Base-by-base conservation (phyloP, 495 filamentous ascomycete species). In the Letharia columbiana region DNA sequence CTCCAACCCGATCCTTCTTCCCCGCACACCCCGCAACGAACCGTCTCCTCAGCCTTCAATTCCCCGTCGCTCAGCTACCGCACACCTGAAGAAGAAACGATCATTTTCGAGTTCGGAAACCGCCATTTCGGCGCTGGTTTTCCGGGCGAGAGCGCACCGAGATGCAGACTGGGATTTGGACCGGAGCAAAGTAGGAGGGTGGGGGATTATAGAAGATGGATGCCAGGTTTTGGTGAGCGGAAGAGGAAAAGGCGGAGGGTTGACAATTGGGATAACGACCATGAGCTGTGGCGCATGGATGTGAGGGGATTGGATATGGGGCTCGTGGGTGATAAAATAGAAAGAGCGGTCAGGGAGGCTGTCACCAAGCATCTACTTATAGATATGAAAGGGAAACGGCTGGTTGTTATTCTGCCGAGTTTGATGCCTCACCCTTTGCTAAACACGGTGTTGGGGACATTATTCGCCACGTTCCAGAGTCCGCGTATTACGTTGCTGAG, bases 221-320 rank as follows among this genome's bases (percentile, higher is more conserved):
- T 85, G 68, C 71, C 82, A 7, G 81, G 79, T 20, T 83, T 85
- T 64, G 78, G 79, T 12, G 72, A 77, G 35, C 77, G 77, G 77
- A 71, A 65, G 40, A 71, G 74, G 69, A 77, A 78, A 56, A 75
- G 78, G 47, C 73, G 76, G 70, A 70, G 60, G 72, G 76, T 47
- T 31, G 75, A 82, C n/a, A 76, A 78, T 13, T 96, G 91, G 92
- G 83, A 84, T 18, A 76, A 80, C 23, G 82, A 86, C 33, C 77
- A 91, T 73, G 94, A 98, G 78, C 76, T 98, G 37, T 98, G 92
- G 89, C 81, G 81, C 44, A 80, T 84, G 67, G 90, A 97, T 71
- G 63, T 94, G 60, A 81, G 89, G 52, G 81, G 80, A 4, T 68
- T 89, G 4, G 89, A 97, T 73, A 70, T 96, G 33, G 89, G 87